These are phyloP conservation scores for Rhododendron henanense DNA, from an alignment of 148 eudicot genomes.

Conservation along the genomic window DNA sequence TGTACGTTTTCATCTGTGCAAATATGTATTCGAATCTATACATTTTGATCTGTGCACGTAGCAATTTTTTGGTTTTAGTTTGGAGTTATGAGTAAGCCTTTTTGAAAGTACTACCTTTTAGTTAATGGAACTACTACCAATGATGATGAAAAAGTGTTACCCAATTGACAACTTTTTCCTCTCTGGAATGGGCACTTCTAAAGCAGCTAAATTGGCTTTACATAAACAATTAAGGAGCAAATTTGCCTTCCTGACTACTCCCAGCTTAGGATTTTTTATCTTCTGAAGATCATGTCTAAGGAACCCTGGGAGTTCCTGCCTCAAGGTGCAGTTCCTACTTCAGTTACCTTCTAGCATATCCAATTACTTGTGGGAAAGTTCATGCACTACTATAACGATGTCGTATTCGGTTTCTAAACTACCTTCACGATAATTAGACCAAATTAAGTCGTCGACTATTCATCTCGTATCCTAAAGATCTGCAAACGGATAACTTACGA, in stretches of 20 bases:
- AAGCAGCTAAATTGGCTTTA: not conserved
- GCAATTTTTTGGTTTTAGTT: not conserved
- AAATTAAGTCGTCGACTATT: not conserved
- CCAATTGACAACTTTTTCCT: not conserved
- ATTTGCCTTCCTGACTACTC: not conserved
- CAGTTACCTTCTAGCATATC: not conserved
- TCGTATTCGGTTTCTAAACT: not conserved
- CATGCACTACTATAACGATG: not conserved
- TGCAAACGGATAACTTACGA: not conserved
- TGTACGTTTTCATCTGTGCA: too few relatives aligned
- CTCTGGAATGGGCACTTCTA: not conserved
- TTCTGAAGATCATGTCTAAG: slow-evolving; percentile 38
- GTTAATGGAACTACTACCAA: not conserved
- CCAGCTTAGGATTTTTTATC: slow-evolving; percentile 25
- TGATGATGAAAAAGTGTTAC: not conserved
- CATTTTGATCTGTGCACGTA: not conserved
- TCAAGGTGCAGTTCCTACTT: slow-evolving; percentile 27
- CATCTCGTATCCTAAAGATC: not conserved
- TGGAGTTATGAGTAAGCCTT: not conserved
- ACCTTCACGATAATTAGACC: not conserved
- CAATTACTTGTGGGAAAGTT: not conserved
- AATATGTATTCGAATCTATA: too few relatives aligned
- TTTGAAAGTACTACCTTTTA: not conserved
- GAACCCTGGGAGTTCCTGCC: slow-evolving; percentile 48
- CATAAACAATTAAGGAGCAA: not conserved